Evolutionary conservation across 345 rosid species (phyloP).

Genomic region (Excoecaria cochinchinensis): DNA sequence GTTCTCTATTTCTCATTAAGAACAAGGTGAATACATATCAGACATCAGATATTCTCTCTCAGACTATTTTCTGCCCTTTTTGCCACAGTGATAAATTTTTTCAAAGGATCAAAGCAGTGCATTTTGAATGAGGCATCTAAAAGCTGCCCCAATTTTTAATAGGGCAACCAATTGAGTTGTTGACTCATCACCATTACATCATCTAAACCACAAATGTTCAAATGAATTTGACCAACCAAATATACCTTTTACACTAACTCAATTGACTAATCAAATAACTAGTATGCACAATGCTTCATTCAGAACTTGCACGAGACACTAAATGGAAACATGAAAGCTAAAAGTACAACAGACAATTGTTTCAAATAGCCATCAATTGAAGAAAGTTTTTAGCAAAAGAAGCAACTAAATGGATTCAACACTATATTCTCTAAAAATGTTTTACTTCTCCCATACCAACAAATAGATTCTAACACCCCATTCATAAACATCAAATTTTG

Average conservation of each 20-base stretch:
- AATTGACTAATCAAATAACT: background rate
- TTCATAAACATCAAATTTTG: background rate
- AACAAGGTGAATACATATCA: background rate
- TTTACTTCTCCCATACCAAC: background rate
- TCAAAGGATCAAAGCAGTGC: background rate
- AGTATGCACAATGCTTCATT: background rate
- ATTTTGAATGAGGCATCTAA: too few relatives aligned
- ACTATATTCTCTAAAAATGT: background rate
- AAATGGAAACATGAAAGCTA: background rate
- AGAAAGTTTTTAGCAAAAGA: background rate
- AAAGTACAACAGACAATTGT: background rate
- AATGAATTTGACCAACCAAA: background rate
- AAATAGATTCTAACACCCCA: background rate
- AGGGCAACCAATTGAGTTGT: background rate
- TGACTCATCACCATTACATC: background rate
- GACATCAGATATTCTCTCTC: background rate
- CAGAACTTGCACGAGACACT: background rate
- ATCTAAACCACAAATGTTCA: background rate
- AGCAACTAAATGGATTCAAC: background rate
- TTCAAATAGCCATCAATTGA: background rate
- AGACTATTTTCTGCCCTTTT: background rate
- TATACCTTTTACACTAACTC: background rate
- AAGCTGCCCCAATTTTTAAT: background rate
- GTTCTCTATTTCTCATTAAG: background rate
- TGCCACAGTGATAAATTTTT: background rate